Conservation (phyloP, 768 basidiomycete species). For the Trametes cinnabarina region DNA sequence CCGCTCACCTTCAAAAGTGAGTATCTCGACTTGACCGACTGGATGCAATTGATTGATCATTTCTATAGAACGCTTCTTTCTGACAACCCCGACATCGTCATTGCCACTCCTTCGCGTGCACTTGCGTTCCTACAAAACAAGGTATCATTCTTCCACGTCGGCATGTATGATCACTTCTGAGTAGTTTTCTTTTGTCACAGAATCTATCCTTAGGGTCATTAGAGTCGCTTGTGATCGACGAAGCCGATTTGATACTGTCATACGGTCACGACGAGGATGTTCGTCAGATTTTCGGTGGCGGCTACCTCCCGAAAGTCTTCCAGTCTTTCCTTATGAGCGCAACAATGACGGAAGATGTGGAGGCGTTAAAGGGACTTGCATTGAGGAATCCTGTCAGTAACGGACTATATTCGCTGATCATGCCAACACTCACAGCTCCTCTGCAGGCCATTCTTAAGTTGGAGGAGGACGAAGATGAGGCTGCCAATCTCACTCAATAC, state of each 20-base stretch:
- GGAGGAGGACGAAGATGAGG: constrained; percentile 84
- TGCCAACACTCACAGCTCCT: too few species aligned
- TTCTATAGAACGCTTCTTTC: constrained; percentile 48
- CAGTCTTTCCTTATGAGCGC: constrained; percentile 97
- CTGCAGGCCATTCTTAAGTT: constrained; percentile 79
- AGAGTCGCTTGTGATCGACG: constrained; percentile 91
- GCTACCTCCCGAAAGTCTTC: constrained; percentile 74
- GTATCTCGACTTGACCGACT: constrained; percentile 17
- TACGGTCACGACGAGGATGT: constrained; percentile 96
- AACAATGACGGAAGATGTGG: constrained; percentile 95
- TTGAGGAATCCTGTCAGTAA: constrained; percentile 79
- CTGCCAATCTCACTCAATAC: constrained; percentile 80
- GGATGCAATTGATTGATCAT: not conserved
- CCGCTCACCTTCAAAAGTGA: constrained; percentile 72
- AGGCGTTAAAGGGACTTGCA: constrained; percentile 82
- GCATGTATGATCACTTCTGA: too few species aligned
- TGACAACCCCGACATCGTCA: constrained; percentile 76
- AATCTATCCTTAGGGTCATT: constrained; percentile 62
- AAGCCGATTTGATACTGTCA: constrained; percentile 94
- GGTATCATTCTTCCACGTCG: too few species aligned
- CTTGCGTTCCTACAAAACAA: constrained; percentile 70
- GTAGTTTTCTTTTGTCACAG: constrained; percentile 34
- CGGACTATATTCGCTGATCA: too few species aligned
- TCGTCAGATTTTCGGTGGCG: constrained; percentile 64
- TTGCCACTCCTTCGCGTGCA: constrained; percentile 75